A percentile compares a stretch with the other conserved stretches of the same genome.
These are phyloP conservation scores for Aspergillus calidoustus DNA, from an alignment of 2,329 filamentous ascomycete genomes.

Conservation along the genomic window DNA sequence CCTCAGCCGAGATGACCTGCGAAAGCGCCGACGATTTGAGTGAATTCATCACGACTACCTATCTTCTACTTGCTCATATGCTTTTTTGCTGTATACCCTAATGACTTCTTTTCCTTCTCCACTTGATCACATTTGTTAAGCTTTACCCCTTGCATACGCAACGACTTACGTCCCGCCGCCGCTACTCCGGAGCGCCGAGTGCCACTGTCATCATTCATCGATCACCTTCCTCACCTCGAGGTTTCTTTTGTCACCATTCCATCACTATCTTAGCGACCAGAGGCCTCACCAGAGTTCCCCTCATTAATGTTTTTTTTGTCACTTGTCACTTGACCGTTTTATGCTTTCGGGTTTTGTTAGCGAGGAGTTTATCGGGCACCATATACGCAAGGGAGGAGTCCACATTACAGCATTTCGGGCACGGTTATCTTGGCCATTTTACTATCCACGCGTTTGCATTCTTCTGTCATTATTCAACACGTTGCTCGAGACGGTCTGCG, in stretches of 20 bases:
- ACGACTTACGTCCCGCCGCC: constrained; percentile 17
- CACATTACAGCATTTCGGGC: constrained; percentile 8
- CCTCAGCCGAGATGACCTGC: constrained; percentile 39
- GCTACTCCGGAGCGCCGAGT: background rate
- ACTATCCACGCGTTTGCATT: background rate
- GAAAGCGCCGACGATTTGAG: constrained; percentile 27
- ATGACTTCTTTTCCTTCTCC: constrained; percentile 13
- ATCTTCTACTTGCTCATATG: constrained; percentile 2
- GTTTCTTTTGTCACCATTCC: constrained; percentile 14
- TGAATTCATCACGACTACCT: constrained; percentile 12
- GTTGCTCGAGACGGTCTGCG: background rate
- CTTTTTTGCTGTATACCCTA: constrained; percentile 1
- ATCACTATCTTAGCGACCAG: background rate
- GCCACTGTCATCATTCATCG: constrained; percentile 12
- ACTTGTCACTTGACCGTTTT: background rate
- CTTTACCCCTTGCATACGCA: constrained; percentile 9
- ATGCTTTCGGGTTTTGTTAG: constrained; percentile 15
- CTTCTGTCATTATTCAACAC: background rate
- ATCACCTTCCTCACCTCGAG: constrained; percentile 13
- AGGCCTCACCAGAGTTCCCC: background rate
- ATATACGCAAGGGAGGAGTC: constrained; percentile 17
- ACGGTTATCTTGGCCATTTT: background rate
- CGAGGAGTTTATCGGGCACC: constrained; percentile 21
- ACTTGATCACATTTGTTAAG: constrained; percentile 11
- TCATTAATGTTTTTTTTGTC: background rate